Percentiles rank a stretch among this genome's conserved stretches.
These are phyloP conservation scores for Rhinocladiella similis DNA, from an alignment of 2,329 filamentous ascomycete species.

Conservation along the genomic window DNA sequence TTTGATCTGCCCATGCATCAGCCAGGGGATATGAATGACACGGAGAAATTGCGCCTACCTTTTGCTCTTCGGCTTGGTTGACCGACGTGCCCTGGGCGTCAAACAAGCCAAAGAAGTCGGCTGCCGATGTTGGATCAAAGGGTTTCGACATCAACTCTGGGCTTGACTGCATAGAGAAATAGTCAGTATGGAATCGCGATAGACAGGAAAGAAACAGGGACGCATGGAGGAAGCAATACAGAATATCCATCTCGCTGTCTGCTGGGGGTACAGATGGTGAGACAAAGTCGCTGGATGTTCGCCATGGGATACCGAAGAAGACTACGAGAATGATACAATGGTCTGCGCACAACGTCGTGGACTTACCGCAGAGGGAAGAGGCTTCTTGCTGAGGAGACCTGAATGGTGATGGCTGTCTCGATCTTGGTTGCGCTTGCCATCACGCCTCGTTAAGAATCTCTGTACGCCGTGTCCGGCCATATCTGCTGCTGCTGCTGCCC, in stretches of 20 bases:
- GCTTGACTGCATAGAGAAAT: constrained; percentile 15
- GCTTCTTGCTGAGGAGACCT: constrained; percentile 12
- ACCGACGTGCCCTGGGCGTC: constrained; percentile 12
- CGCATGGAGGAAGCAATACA: constrained; percentile 9
- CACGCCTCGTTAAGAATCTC: constrained; percentile 42
- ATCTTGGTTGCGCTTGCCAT: constrained; percentile 33
- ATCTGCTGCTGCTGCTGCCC: too few relatives aligned
- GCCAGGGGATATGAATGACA: neutral
- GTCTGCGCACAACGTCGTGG: neutral
- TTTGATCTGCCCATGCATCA: constrained; percentile 46
- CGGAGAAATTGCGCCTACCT: constrained; percentile 11
- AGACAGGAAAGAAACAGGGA: constrained; percentile 4
- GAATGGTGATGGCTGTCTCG: constrained; percentile 11
- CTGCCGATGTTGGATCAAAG: constrained; percentile 20
- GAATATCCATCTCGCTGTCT: constrained; percentile 16
- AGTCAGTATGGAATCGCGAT: constrained; percentile 12
- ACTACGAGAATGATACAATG: neutral
- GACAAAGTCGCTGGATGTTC: constrained; percentile 17
- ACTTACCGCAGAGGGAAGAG: constrained; percentile 14
- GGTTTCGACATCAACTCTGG: constrained; percentile 18
- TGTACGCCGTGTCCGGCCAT: constrained; percentile 34
- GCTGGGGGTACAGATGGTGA: constrained; percentile 20
- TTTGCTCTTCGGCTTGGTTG: constrained; percentile 22
- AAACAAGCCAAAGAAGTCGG: constrained; percentile 29
- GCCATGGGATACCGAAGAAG: constrained; percentile 26